Base-by-base conservation (phyloP, 768 basidiomycete genomes). In the Podaxis carcinomalis region DNA sequence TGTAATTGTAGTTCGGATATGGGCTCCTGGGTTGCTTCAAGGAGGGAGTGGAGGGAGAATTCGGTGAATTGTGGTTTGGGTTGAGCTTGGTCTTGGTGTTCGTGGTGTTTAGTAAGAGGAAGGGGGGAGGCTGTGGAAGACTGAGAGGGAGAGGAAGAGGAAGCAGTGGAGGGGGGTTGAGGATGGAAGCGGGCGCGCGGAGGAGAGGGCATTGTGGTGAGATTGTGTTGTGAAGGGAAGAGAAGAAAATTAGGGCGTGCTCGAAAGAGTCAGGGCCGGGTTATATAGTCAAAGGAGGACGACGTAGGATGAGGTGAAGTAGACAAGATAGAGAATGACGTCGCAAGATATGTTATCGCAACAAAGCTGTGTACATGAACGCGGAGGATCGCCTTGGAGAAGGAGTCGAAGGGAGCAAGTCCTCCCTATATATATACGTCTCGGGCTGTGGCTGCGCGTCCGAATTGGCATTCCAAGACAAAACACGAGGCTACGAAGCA, bases 11-110 rank as follows among this genome's bases (percentile, higher is more conserved):
- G 32, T 0, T 65, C 63, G 11, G 61, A 63, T 32, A 67, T 57
- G 25, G 61, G 50, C 7, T 59, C 56, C 37, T 67, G 61, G 4
- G 59, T 44, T 16, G 42, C 19, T 13, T 66, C 64, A 10, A 81
- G 72, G 49, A 78, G 70, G 2, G 70, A 71, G 62, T 80, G 72
- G 27, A 79, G 72, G 44, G 51, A 59, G 51, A 72, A 65, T 46
- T 63, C 42, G 6, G 42, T 51, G n/a, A 68, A 76, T 81, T 19
- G 62, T 35, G 9, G 44, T 37, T 57, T 44, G 32, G 14, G 25
- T 42, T 42, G 14, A 3, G 1, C 14, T 7, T 1, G 40, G 40
- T 42, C 14, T 4, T 42, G 14, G 3, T 27, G 47, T 49, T 49
- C 19, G 42, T 19, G 16, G 5, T 44, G 51, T 13, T 28, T 44